Evolutionary conservation across 2,329 filamentous ascomycete genomes (phyloP), one percentile per base, ranked within the genome.

Genomic region (Alternaria novae-zelandiae): DNA sequence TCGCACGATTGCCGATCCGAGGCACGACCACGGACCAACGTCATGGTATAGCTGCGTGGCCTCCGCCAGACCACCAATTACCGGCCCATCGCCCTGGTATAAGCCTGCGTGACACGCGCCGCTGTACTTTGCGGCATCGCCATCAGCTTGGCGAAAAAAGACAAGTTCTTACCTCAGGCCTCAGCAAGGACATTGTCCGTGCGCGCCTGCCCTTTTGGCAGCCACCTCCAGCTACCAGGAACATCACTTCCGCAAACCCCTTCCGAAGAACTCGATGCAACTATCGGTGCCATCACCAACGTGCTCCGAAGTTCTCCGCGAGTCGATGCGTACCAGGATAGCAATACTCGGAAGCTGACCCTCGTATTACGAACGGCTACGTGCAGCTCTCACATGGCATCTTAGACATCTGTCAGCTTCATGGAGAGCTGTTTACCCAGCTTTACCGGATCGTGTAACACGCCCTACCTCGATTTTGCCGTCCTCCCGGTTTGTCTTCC

Each of bases 1-100:
- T 68, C 68, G 70, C 70, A 70, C 68, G 70, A 75, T 74, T 70
- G 68, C 72, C 66, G 70, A 78, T 77, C 74, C 54, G 63, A 70
- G 68, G 61, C 66, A 63, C 64, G 25, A 65, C 62, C 54, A 67
- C 66, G 59, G 64, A 59, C 67, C 68, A 68, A 65, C 67, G 57
- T 69, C 64, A 69, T 66, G 71, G 71, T 63, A 65, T 43, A 59
- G 66, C 63, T 67, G 65, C 61, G 54, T 61, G 59, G 59, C 58
- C 63, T 57, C 12, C 13, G 59, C 50, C 21, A 50, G 36, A 47
- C 43, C 68, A 64, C 69, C 69, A 72, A 73, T 72, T 70, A 60
- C 61, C 70, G 67, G 61, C 57, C 59, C 53, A 49, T 61, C 50
- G 56, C 60, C 66, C 65, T 59, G 63, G 64, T 64, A 58, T 53